Base-by-base conservation (phyloP, 768 basidiomycete genomes). In the Phylloporus rhodoxanthus region DNA sequence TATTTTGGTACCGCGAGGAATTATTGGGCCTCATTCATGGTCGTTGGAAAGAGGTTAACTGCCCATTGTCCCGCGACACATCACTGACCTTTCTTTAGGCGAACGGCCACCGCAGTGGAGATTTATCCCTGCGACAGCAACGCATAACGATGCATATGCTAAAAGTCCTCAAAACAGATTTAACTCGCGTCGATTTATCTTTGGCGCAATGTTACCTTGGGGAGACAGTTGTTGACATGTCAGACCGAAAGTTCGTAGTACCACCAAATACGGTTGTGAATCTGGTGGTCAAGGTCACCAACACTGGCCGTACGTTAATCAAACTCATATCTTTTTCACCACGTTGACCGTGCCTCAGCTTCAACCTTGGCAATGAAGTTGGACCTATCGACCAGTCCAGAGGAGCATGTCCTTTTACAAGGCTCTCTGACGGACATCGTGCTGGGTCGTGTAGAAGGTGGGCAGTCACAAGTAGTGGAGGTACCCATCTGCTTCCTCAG, bases 1-100 rank as follows among this genome's bases (percentile, higher is more conserved):
- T 94, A 14, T 99, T 98, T 71, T 99, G 96, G 96, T 95, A 96
- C 64, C 77, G 94, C 30, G 94, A 99, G 65, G 82, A 85, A 54
- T 69, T 99, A 9, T 78, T 98, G 59, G 79, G 79, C 40, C 68
- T 71, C 43, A 64, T 97, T 13, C 72, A 70, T 11, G 85, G 85
- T 9, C 74, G 72, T 15, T 99, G 96, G 96, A 78, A 78, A 61
- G 96, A 98, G 80, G 94, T 91, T 51, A 6, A 29, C 5, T 20
- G 11, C 17, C 39, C 19, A 32, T 17, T 15, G 21, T 11, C 30
- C 19, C n/a, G 2, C 7, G 25, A 29, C 30, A 10, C 20, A 14
- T 57, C 10, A 46, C 37, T 56, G 21, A 50, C 38, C 21, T 47
- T 20, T 5, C 45, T 40, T 20, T 59, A 98, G 94, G 84, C 80